A percentile compares a stretch with the other conserved stretches of the same genome.
phyloP scores from a whole-genome alignment of 2,329 filamentous ascomycete genomes.

The Pseudocercospora cruenta region DNA sequence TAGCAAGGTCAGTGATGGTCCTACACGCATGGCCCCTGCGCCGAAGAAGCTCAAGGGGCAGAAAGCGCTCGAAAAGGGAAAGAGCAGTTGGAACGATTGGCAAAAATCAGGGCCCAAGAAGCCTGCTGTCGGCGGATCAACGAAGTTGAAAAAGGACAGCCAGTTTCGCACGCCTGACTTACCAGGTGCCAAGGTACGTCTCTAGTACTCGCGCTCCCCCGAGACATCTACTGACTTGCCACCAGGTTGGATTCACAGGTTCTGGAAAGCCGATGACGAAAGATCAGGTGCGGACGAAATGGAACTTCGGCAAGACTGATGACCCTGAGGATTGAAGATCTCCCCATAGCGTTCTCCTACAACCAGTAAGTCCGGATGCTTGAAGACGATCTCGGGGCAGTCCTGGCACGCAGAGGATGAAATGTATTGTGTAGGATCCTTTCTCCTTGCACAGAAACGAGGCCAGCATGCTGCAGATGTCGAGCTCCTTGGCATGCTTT shows the following conservation, averaged over 20 bases:
- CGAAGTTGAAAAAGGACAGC: conserved; percentile 35
- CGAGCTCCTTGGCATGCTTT: not conserved
- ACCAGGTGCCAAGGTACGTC: conserved; percentile 76
- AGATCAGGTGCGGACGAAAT: conserved; percentile 55
- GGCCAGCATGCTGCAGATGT: not conserved
- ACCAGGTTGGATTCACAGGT: conserved; percentile 87
- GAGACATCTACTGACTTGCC: not conserved
- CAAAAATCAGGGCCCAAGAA: conserved; percentile 65
- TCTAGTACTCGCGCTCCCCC: not conserved
- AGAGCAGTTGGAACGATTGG: conserved; percentile 95
- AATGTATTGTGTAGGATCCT: not conserved
- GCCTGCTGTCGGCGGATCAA: conserved; percentile 24
- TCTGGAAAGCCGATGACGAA: conserved; percentile 96
- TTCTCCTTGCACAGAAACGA: not conserved
- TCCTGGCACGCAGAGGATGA: conserved; percentile 2
- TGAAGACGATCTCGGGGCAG: not conserved
- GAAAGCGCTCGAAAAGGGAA: conserved; percentile 86
- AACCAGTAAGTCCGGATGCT: not conserved
- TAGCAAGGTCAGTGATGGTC: conserved; percentile 64
- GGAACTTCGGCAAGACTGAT: conserved; percentile 31
- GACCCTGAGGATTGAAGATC: conserved; percentile 26
- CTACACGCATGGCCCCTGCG: conserved; percentile 48
- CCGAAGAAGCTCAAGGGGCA: conserved; percentile 85
- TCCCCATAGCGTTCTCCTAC: not conserved
- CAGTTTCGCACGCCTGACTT: conserved; percentile 71